phyloP scores from a whole-genome alignment of 129 eudicot species.

The Solidago caesia region DNA sequence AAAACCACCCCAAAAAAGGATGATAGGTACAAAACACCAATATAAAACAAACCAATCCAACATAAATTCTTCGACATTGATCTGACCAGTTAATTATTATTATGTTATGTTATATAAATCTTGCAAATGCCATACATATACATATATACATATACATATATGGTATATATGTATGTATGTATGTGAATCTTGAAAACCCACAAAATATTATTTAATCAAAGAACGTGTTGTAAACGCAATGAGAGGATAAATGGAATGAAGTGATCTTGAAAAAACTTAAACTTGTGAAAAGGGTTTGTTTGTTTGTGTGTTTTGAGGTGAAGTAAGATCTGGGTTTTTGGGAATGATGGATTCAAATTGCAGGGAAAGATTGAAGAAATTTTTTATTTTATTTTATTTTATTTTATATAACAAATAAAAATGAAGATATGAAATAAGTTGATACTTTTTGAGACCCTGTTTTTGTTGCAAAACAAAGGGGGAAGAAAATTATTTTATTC shows the following conservation, averaged over 20 bases:
- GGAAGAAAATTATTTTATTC: no score
- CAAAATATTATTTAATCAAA: neutral
- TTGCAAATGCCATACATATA: slow-evolving; percentile 36
- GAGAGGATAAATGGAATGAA: slow-evolving; percentile 9
- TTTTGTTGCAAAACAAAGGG: no score
- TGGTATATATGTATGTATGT: no score
- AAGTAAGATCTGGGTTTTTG: slow-evolving; percentile 37
- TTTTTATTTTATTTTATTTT: neutral
- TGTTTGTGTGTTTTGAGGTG: slow-evolving; percentile 18
- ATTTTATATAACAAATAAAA: neutral
- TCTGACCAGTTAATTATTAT: slow-evolving; percentile 24
- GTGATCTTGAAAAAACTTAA: slow-evolving; percentile 28
- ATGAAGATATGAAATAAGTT: no score
- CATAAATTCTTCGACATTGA: slow-evolving; percentile 53
- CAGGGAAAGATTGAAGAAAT: slow-evolving; percentile 2
- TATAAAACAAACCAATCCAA: slow-evolving; percentile 33
- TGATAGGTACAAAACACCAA: slow-evolving; percentile 29
- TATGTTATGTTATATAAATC: slow-evolving; percentile 2
- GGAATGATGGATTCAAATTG: slow-evolving; percentile 24
- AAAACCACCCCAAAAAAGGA: slow-evolving; percentile 43
- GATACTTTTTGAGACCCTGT: no score
- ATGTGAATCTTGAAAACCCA: neutral
- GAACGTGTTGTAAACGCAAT: slow-evolving; percentile 2
- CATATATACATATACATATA: neutral
- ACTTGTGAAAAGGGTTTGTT: slow-evolving; percentile 23